Base-by-base conservation (phyloP, 169 alveolate genomes). In the Eimeria maxima region DNA sequence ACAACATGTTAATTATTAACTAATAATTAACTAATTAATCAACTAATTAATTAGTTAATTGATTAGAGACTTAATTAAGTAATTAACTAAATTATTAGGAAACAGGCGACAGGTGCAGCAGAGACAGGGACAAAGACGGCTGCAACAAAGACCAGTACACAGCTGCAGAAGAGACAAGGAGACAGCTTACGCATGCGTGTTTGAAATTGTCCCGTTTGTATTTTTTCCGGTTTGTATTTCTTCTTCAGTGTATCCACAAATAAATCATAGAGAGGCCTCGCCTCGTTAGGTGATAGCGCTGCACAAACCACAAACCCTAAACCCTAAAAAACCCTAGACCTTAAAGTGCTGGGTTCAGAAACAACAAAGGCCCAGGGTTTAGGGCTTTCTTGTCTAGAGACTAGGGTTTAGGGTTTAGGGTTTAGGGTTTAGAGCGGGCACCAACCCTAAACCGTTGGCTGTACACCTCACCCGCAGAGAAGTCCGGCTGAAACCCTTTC, bases 141-240 rank as follows among this genome's bases (percentile, higher is more conserved):
- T n/a, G n/a, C n/a, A n/a, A n/a, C n/a, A n/a, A n/a, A n/a, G n/a
- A n/a, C n/a, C n/a, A n/a, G n/a, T n/a, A 65, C 29, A 3, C 76
- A 65, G 76, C 0, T 65, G 33, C n/a, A 50, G 13, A 50, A 57
- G 7, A 57, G n/a, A 63, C 74, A 24, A 22, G 74, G 74, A 63
- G 74, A 11, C 42, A 22, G 50, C 90, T 20, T 33, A 90, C 95
- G 95, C 90, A 74, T 90, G 89, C 76, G 55, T 8, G 84, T 29
- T 42, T 90, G 95, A 60, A 90, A 90, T 45, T 74, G 84, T 67
- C 95, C 95, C 0, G 80, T 73, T 42, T 90, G 89, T 3, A 90
- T 55, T 33, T 74, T 90, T 7, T 50, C 33, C 0, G 76, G 69
- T 29, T 90, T 18, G 81, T 74, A 50, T 14, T 33, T 71, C 57